These are phyloP conservation scores for Omphalea diandra DNA, from an alignment of 441 rosid species.

Conservation along the genomic window DNA sequence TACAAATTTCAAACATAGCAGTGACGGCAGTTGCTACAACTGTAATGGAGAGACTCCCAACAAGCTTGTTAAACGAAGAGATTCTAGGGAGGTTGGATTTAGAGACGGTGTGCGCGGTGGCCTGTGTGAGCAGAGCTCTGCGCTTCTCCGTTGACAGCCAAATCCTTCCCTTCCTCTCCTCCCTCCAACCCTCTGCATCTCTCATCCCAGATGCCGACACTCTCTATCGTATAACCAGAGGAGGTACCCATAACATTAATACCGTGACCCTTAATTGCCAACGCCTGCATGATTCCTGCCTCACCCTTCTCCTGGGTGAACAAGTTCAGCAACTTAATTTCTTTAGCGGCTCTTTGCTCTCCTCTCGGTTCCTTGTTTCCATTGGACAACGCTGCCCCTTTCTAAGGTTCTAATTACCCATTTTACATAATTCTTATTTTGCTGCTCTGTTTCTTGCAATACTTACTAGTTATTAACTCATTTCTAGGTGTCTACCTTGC, in stretches of 20 bases:
- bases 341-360: constrained; percentile 39
- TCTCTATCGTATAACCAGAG: constrained; percentile 27
- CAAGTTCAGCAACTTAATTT: constrained; percentile 46
- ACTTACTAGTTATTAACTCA: no score
- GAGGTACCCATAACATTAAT: constrained; percentile 14
- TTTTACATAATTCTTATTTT: neutral
- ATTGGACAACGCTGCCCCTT: constrained; percentile 46
- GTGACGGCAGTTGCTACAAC: no score
- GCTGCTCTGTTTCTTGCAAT: neutral
- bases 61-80: constrained; percentile 31
- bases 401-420: constrained; percentile 40
- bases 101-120: constrained; percentile 45
- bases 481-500: no score
- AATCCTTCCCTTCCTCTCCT: constrained; percentile 39
- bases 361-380: constrained; percentile 35
- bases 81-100: constrained; percentile 48
- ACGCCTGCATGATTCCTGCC: constrained; percentile 37
- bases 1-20: no score
- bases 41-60: constrained; percentile 32
- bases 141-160: constrained; percentile 43
- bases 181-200: constrained; percentile 35
- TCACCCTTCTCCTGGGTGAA: constrained; percentile 33
- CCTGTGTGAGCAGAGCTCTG: constrained; percentile 47
- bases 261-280: constrained; percentile 49
- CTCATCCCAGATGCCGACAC: constrained; percentile 36